These are phyloP conservation scores for Aleurites moluccanus DNA, from an alignment of 441 rosid species.

Conservation along the genomic window DNA sequence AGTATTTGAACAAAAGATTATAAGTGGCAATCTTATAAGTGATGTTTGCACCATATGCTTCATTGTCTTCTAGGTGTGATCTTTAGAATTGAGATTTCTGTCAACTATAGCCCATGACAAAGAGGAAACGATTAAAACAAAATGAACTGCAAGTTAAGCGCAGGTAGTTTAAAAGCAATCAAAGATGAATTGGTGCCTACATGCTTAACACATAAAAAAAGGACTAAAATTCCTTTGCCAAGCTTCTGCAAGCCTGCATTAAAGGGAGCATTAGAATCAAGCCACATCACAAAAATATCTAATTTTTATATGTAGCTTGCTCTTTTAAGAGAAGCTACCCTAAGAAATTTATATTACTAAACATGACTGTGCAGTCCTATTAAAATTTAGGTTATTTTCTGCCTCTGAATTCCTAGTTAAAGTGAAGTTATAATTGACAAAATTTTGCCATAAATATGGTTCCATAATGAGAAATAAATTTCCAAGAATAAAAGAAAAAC, in stretches of 20 bases:
- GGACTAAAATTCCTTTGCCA: neutral
- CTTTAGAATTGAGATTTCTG: slow-evolving; percentile 1
- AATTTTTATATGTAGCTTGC: neutral
- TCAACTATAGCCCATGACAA: neutral
- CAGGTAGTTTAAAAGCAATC: slow-evolving; percentile 1
- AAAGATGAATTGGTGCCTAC: slow-evolving; percentile 1
- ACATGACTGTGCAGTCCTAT: neutral
- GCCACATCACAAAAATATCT: neutral
- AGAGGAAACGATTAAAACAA: neutral
- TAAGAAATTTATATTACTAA: neutral
- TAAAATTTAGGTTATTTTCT: neutral
- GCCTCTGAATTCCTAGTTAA: neutral
- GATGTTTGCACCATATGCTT: neutral
- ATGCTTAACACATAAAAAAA: neutral
- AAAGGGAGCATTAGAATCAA: neutral
- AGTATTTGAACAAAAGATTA: neutral
- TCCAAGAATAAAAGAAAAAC: neutral
- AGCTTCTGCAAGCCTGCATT: neutral
- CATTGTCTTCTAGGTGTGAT: neutral
- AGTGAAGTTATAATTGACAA: neutral
- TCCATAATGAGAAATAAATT: neutral
- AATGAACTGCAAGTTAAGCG: neutral
- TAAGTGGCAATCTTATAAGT: neutral
- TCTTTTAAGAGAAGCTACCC: neutral
- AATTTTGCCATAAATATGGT: no score